Conservation (phyloP, 257 asterid species). For the Nemophila menziesii region DNA sequence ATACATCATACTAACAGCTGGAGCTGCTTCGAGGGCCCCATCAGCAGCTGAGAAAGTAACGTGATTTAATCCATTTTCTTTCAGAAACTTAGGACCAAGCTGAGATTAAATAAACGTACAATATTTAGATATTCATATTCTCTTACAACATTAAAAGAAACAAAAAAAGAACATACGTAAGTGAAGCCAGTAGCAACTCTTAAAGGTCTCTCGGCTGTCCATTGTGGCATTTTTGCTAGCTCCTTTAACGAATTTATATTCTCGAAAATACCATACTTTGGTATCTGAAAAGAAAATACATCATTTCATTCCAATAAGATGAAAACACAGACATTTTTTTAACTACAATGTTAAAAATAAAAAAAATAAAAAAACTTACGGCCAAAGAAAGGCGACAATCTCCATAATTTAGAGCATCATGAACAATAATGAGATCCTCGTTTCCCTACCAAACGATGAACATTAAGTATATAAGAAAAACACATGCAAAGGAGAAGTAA, state of each 20-base stretch:
- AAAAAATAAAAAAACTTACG: conserved; percentile 31
- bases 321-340: background rate
- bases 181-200: conserved; percentile 97
- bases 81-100: conserved; percentile 89
- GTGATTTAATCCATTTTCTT: conserved; percentile 61
- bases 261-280: conserved; percentile 93
- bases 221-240: conserved; percentile 85
- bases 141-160: background rate
- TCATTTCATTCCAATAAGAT: conserved; percentile 2
- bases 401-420: conserved; percentile 82
- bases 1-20: conserved; percentile 46
- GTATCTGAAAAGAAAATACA: conserved; percentile 43
- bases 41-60: conserved; percentile 90
- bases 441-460: conserved; percentile 40
- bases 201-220: conserved; percentile 90
- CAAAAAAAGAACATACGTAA: conserved; percentile 39
- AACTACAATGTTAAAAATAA: too few relatives aligned
- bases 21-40: conserved; percentile 99
- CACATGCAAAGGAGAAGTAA: background rate
- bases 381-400: conserved; percentile 92
- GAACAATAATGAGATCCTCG: conserved; percentile 86
- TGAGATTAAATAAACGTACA: conserved; percentile 20
- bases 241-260: conserved; percentile 77
- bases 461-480: conserved; percentile 4
- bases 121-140: background rate